These are phyloP conservation scores for Neurospora sp. DNA, from an alignment of 495 filamentous ascomycete species.

Conservation along the genomic window DNA sequence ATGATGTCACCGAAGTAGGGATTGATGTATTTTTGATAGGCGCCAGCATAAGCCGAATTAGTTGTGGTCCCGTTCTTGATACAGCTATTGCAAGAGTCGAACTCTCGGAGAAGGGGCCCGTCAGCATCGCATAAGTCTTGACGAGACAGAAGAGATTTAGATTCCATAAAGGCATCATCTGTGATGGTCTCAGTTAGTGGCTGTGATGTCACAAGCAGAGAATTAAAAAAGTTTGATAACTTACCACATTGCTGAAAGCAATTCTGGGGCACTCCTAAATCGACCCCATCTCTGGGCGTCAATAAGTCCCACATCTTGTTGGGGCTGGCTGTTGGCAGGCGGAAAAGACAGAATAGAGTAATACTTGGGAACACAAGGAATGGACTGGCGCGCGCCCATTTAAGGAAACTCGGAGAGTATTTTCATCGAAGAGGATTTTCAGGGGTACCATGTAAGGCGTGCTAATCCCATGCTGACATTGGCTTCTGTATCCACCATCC, in stretches of 20 bases:
- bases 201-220: not conserved
- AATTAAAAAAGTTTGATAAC: not conserved
- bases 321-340: not conserved
- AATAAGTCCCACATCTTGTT: not conserved
- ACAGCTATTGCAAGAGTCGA: not conserved
- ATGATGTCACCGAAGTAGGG: not conserved
- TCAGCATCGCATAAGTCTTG: not conserved
- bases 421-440: too few species aligned
- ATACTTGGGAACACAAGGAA: not conserved
- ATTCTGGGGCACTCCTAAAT: not conserved
- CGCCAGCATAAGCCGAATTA: not conserved
- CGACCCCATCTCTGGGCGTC: not conserved
- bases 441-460: not conserved
- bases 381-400: not conserved
- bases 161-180: not conserved
- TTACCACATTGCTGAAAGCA: not conserved
- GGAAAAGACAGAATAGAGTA: not conserved
- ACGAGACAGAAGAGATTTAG: not conserved
- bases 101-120: not conserved
- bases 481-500: not conserved
- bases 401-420: not conserved
- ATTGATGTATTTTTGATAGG: not conserved
- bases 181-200: not conserved
- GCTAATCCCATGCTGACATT: not conserved
- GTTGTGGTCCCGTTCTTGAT: not conserved